These are phyloP conservation scores for Umbelopsis sp. DNA, from an alignment of 192 early-diverging fungal genomes.

Conservation along the genomic window DNA sequence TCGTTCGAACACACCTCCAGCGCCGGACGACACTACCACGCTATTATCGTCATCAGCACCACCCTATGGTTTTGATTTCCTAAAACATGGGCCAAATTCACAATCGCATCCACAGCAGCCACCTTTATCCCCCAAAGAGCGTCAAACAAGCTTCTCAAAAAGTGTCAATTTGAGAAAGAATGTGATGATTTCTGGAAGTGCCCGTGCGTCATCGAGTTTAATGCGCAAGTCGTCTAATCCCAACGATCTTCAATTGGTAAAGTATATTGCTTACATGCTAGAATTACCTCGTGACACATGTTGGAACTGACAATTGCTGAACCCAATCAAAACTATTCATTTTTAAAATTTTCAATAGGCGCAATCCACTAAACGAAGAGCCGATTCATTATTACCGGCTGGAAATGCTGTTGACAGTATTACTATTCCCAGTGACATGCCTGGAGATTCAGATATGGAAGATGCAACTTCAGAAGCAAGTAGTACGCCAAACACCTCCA, in stretches of 20 bases:
- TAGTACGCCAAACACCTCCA: background rate
- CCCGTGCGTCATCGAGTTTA: constrained; percentile 21
- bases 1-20: constrained; percentile 26
- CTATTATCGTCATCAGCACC: constrained; percentile 43
- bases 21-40: constrained; percentile 34
- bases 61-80: constrained; percentile 30
- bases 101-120: background rate
- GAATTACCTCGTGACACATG: constrained; percentile 3
- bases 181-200: constrained; percentile 27
- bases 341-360: background rate
- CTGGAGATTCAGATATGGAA: constrained; percentile 28
- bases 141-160: constrained; percentile 6
- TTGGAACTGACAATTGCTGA: background rate
- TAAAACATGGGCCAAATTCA: background rate
- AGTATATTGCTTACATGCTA: background rate
- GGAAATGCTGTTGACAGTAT: constrained; percentile 21
- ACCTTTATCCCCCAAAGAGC: background rate
- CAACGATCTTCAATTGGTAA: constrained; percentile 16
- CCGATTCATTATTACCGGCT: constrained; percentile 11
- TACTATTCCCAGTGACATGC: constrained; percentile 25
- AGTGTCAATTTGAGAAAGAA: constrained; percentile 10
- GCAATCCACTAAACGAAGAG: constrained; percentile 22
- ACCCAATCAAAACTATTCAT: background rate
- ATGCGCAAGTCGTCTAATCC: constrained; percentile 12
- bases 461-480: background rate